Conservation (phyloP, 2,329 filamentous ascomycete species). For the Alternaria viburni region DNA sequence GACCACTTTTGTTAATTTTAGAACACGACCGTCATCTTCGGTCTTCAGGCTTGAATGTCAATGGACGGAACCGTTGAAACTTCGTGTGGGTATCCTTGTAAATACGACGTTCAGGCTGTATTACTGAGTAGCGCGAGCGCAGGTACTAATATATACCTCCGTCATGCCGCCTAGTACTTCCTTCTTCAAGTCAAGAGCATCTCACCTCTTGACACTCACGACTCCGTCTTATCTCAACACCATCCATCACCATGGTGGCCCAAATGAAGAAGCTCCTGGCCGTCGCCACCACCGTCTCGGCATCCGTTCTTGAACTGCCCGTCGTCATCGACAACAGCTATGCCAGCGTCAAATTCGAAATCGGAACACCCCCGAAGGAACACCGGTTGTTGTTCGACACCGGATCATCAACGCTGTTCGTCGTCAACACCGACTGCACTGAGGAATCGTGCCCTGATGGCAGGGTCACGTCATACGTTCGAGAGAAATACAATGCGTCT, state of each 20-base stretch:
- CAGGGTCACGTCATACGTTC: conserved; percentile 4
- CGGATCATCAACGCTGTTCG: conserved; percentile 19
- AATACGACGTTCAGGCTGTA: neutral
- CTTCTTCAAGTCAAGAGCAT: neutral
- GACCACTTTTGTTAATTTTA: neutral
- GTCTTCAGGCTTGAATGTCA: neutral
- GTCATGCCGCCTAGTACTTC: too few species aligned
- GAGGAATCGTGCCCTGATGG: conserved; percentile 14
- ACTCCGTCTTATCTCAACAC: neutral
- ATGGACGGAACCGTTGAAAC: neutral
- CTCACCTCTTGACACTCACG: neutral
- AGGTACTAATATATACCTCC: neutral
- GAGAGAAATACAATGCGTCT: conserved; percentile 18
- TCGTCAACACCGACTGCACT: conserved; percentile 22
- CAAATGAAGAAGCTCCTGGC: neutral
- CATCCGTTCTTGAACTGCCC: conserved; percentile 20
- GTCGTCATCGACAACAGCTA: conserved; percentile 15
- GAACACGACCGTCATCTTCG: neutral
- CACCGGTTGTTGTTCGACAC: conserved; percentile 26
- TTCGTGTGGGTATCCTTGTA: neutral
- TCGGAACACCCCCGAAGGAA: conserved; percentile 19
- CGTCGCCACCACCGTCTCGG: conserved; percentile 9
- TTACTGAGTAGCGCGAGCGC: neutral
- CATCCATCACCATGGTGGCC: neutral
- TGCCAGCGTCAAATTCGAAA: conserved; percentile 2